phyloP scores from a whole-genome alignment of 2,329 filamentous ascomycete genomes.

The Colletotrichum agaves region DNA sequence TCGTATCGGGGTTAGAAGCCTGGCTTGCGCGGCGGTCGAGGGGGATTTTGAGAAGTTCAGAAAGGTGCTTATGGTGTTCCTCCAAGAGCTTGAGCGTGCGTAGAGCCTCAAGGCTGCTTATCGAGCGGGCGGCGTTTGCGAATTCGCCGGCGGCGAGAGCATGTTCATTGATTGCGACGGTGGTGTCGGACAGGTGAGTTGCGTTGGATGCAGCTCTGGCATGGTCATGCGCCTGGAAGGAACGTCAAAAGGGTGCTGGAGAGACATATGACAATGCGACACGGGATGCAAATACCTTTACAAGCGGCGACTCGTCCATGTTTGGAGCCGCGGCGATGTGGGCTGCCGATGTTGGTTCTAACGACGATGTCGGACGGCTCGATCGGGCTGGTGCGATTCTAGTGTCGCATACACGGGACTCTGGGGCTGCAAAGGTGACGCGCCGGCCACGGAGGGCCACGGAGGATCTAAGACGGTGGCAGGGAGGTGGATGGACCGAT shows the following conservation, averaged over 20 bases:
- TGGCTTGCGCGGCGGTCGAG: conserved; percentile 60
- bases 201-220: conserved; percentile 85
- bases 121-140: conserved; percentile 80
- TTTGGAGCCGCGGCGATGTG: conserved; percentile 2
- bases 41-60: conserved; percentile 81
- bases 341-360: conserved; percentile 2
- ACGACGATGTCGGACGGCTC: not conserved
- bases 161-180: conserved; percentile 87
- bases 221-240: conserved; percentile 83
- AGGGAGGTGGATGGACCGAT: conserved; percentile 8
- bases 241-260: conserved; percentile 8
- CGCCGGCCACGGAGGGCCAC: not conserved
- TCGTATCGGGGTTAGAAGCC: conserved; percentile 44
- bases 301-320: conserved; percentile 78
- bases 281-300: conserved; percentile 60
- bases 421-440: conserved; percentile 3
- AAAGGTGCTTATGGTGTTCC: conserved; percentile 85
- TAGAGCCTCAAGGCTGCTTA: conserved; percentile 76
- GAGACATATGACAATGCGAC: conserved; percentile 40
- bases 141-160: conserved; percentile 90
- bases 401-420: not conserved
- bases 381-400: not conserved
- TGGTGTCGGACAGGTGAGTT: conserved; percentile 78
- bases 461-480: conserved; percentile 7
- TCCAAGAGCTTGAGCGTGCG: conserved; percentile 88